phyloP scores from a whole-genome alignment of 2,329 filamentous ascomycete species.

The Zymoseptoria brevis region DNA sequence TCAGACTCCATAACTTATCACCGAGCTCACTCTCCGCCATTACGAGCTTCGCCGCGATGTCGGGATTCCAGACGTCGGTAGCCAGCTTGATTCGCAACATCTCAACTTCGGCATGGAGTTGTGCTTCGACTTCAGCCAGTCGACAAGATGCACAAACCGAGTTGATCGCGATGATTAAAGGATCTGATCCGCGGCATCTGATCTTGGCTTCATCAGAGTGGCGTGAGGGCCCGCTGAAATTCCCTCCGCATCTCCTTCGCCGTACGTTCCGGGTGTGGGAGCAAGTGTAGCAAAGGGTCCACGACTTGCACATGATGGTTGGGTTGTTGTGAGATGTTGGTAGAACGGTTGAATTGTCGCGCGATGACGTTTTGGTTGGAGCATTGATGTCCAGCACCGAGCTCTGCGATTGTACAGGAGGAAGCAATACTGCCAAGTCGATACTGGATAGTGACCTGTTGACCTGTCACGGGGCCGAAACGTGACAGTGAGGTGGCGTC shows the following conservation, averaged over 20 bases:
- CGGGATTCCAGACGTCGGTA: not conserved
- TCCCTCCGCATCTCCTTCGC: slow-evolving; percentile 30
- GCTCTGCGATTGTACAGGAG: not conserved
- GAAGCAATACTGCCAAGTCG: not conserved
- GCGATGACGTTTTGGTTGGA: not conserved
- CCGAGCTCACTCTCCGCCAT: slow-evolving; percentile 3
- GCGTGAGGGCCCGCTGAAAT: slow-evolving; percentile 15
- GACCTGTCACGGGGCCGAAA: not conserved
- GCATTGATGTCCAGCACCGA: not conserved
- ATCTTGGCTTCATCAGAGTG: slow-evolving; percentile 10
- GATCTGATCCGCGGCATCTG: slow-evolving; percentile 24
- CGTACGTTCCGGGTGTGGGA: slow-evolving; percentile 24
- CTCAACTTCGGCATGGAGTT: slow-evolving; percentile 1
- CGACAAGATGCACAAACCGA: slow-evolving; percentile 17
- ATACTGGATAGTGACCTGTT: not conserved
- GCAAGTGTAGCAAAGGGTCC: slow-evolving; percentile 28
- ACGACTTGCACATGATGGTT: slow-evolving; percentile 33
- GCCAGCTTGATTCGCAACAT: not conserved
- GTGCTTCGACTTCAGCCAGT: not conserved
- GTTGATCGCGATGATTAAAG: slow-evolving; percentile 17
- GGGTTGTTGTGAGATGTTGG: not conserved
- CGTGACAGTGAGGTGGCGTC: not conserved
- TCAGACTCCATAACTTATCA: slow-evolving; percentile 2
- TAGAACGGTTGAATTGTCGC: slow-evolving; percentile 1
- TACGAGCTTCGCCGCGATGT: not conserved